Evolutionary conservation across 176 grass and related monocot genomes (phyloP), one percentile per base, ranked within the genome.

Genomic region (Aegilops sharonensis): DNA sequence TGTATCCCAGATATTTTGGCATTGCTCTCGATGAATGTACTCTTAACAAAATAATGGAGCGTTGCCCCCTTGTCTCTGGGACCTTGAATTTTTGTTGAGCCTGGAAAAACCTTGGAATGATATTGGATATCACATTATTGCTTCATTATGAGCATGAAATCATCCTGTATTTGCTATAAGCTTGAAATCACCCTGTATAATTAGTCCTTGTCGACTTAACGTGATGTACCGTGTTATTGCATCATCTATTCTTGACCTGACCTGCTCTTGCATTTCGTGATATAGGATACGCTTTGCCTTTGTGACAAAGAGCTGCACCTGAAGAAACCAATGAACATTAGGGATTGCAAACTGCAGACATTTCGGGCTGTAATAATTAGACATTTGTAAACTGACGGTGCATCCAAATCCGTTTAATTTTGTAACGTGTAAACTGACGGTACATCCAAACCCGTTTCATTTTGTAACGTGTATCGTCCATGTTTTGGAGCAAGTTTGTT

Each of bases 231-330:
- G 18, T 54, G 61, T 24, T 24, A n/a, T 78, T 27, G 59, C 21
- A 12, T 87, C 57, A 36, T 81, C 25, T 81, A 48, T 70, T 15
- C 29, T 2, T 81, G 62, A 37, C 37, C 78, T 89, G 78, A 82
- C 88, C 77, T 85, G 15, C 39, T 86, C 27, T 81, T 63, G 6
- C 48, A 63, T 89, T 88, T 77, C 61, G 47, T 86, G 88, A 77
- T 89, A 69, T 89, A 89, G 83, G 88, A 77, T 89, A 89, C 69
- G 83, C 88, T 85, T 85, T 89, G 78, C 88, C 88, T 81, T 89
- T 89, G 71, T 89, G 88, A 89, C 70, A 79, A 20, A 85, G 68
- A 89, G 88, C 77, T 69, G 69, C 69, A 29, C 70, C 36, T 29
- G 83, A 89, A 69, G 88, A 85, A 69, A 85, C 40, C 27, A 70